Evolutionary conservation across 768 basidiomycete genomes (phyloP).

Genomic region (Udeniomyces megalosporus): DNA sequence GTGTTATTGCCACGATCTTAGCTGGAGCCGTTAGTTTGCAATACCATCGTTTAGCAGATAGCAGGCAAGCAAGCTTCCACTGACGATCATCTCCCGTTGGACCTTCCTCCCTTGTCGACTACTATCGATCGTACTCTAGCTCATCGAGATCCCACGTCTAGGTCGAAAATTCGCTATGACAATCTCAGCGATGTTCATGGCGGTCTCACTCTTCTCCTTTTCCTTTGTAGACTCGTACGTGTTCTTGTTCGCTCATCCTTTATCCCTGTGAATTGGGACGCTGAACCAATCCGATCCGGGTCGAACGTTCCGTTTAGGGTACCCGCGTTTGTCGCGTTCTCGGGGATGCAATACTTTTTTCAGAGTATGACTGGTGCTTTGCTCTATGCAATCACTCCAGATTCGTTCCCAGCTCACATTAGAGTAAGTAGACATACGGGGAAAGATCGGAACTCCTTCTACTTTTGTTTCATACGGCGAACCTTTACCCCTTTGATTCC

Average conservation of each 20-base stretch:
- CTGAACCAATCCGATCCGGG: too few species aligned
- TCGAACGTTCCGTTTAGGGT: neutral
- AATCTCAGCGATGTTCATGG: neutral
- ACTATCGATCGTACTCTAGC: too few species aligned
- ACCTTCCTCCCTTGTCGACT: too few species aligned
- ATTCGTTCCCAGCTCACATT: slow-evolving; percentile 26
- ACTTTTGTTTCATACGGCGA: too few species aligned
- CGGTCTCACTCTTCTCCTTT: slow-evolving; percentile 5
- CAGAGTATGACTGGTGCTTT: slow-evolving; percentile 26
- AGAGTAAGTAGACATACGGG: too few species aligned
- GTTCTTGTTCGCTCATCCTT: slow-evolving; percentile 3
- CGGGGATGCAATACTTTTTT: neutral
- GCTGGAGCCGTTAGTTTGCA: neutral
- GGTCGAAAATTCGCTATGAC: slow-evolving; percentile 8
- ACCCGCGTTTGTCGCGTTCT: too few species aligned
- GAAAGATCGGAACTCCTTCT: too few species aligned
- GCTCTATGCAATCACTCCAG: slow-evolving; percentile 28
- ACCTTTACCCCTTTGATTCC: too few species aligned
- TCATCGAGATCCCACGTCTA: slow-evolving; percentile 2
- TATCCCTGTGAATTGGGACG: too few species aligned
- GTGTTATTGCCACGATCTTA: neutral
- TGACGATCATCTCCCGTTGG: too few species aligned
- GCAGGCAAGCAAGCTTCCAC: too few species aligned
- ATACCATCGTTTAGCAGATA: too few species aligned
- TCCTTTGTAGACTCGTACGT: neutral